Percentiles rank a stretch among this genome's conserved stretches.
These are phyloP conservation scores for Colletotrichum euphorbiae DNA, from an alignment of 2,329 filamentous ascomycete genomes.

Conservation along the genomic window DNA sequence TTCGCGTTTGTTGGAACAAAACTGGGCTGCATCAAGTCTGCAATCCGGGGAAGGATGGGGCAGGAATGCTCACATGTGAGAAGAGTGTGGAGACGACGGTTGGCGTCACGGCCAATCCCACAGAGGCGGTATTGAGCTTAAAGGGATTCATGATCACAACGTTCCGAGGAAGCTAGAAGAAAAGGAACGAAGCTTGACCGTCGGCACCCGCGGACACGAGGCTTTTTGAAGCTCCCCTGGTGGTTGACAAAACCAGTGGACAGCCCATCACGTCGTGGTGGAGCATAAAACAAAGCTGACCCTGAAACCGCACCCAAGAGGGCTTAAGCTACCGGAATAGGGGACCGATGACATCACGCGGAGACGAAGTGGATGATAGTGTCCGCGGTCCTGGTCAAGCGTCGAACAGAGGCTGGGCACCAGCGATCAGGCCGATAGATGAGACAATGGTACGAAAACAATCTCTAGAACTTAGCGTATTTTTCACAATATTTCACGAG, in stretches of 20 bases:
- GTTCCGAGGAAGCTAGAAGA: not conserved
- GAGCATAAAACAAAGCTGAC: slow-evolving; percentile 23
- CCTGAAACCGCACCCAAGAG: slow-evolving; percentile 29
- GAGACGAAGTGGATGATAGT: slow-evolving; percentile 35
- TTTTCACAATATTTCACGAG: not conserved
- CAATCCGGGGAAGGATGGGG: slow-evolving; percentile 14
- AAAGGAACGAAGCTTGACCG: not conserved
- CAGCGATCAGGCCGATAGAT: not conserved
- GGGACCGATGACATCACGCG: slow-evolving; percentile 38
- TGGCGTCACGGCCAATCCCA: slow-evolving; percentile 86
- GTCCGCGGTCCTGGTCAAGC: slow-evolving; percentile 12
- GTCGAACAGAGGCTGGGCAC: not conserved
- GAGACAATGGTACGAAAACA: not conserved
- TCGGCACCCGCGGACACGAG: slow-evolving; percentile 4
- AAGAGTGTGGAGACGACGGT: slow-evolving; percentile 88
- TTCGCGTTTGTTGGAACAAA: too few relatives aligned
- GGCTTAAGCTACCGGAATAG: slow-evolving; percentile 29
- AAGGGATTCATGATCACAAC: slow-evolving; percentile 56
- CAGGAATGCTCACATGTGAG: slow-evolving; percentile 75
- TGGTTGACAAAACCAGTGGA: slow-evolving; percentile 17
- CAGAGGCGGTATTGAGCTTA: slow-evolving; percentile 80
- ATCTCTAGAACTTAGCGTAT: not conserved
- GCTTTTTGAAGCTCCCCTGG: slow-evolving; percentile 29
- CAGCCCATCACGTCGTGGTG: slow-evolving; percentile 29
- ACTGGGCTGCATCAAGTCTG: slow-evolving; percentile 5